phyloP scores from a whole-genome alignment of 345 rosid genomes.

The Heritiera fomes region DNA sequence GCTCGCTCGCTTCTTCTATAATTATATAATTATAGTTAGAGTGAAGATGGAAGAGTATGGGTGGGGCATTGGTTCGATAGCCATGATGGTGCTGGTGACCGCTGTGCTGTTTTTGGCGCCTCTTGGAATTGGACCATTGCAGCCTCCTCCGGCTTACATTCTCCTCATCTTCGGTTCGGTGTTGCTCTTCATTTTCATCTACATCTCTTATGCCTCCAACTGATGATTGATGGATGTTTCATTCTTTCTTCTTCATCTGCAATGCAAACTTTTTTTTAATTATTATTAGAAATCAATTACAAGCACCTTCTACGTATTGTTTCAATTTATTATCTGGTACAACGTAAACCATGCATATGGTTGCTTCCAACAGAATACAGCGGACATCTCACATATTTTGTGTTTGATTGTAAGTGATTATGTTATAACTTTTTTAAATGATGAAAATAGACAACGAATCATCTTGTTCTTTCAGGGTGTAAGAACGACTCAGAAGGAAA shows the following conservation, averaged over 20 bases:
- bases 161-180: conserved; percentile 28
- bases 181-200: conserved; percentile 27
- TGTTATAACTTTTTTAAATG: background rate
- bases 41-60: conserved; percentile 24
- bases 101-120: conserved; percentile 34
- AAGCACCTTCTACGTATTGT: background rate
- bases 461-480: background rate
- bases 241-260: background rate
- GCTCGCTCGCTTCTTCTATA: background rate
- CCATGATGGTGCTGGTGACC: conserved; percentile 30
- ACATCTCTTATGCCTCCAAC: conserved; percentile 31
- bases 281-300: background rate
- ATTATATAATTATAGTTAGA: background rate
- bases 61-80: conserved; percentile 27
- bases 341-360: background rate
- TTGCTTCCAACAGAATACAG: background rate
- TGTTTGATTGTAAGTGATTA: too few species aligned
- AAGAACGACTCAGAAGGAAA: background rate
- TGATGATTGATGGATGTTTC: background rate
- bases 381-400: background rate
- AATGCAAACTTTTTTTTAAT: too few species aligned
- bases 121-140: conserved; percentile 31
- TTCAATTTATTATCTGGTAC: too few species aligned
- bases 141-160: conserved; percentile 31
- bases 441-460: background rate